These are phyloP conservation scores for Aquanectria penicillioides DNA, from an alignment of 2,329 filamentous ascomycete species.

Conservation along the genomic window DNA sequence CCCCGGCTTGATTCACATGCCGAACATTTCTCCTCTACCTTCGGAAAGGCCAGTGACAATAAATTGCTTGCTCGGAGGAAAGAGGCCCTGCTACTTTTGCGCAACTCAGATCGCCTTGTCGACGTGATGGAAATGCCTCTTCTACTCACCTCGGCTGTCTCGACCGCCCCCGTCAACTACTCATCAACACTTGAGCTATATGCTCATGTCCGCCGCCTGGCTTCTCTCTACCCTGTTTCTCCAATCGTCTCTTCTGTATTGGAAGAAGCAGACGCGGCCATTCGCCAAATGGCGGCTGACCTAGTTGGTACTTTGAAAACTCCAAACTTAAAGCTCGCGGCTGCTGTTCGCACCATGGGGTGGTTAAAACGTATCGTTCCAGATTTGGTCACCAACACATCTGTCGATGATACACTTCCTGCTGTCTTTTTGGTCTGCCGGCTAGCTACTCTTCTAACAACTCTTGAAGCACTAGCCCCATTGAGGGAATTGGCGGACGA, in stretches of 20 bases:
- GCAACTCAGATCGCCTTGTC: slow-evolving; percentile 88
- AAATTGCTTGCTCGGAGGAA: slow-evolving; percentile 78
- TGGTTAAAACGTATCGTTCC: slow-evolving; percentile 90
- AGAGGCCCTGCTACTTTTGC: slow-evolving; percentile 81
- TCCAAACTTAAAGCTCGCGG: slow-evolving; percentile 85
- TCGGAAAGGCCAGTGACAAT: slow-evolving; percentile 77
- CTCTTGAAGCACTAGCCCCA: slow-evolving; percentile 85
- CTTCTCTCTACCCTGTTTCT: slow-evolving; percentile 84
- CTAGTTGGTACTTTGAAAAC: slow-evolving; percentile 81
- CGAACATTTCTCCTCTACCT: slow-evolving; percentile 82
- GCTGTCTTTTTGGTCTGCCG: slow-evolving; percentile 90
- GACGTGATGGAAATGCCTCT: slow-evolving; percentile 92
- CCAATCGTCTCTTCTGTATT: slow-evolving; percentile 78
- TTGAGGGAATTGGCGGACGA: slow-evolving; percentile 90
- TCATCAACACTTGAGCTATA: slow-evolving; percentile 90
- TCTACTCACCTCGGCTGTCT: slow-evolving; percentile 82
- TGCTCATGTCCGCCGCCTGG: slow-evolving; percentile 89
- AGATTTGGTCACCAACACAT: slow-evolving; percentile 63
- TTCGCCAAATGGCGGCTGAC: slow-evolving; percentile 88
- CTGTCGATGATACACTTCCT: slow-evolving; percentile 75
- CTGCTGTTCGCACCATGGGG: slow-evolving; percentile 88
- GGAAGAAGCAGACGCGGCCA: slow-evolving; percentile 82
- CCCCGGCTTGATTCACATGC: slow-evolving; percentile 83
- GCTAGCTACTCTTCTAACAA: slow-evolving; percentile 79
- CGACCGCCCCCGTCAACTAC: slow-evolving; percentile 76